Evolutionary conservation across 495 filamentous ascomycete species (phyloP).

Genomic region (Aspergillus ellipticus): DNA sequence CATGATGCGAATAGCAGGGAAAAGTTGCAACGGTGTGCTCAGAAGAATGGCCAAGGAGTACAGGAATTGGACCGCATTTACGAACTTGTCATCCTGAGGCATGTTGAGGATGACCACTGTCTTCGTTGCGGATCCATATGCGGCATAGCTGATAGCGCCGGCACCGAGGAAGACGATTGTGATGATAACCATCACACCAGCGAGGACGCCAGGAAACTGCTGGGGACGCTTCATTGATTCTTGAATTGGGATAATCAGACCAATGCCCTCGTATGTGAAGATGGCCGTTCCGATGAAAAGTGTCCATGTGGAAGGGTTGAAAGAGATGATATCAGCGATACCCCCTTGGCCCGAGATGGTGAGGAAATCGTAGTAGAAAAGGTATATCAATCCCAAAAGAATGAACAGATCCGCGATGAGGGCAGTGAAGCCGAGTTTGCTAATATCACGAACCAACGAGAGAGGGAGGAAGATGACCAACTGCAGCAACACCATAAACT

Average conservation of each 20-base stretch:
- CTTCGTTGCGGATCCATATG: constrained; percentile 89
- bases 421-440: constrained; percentile 86
- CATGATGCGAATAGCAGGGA: constrained; percentile 84
- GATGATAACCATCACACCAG: constrained; percentile 88
- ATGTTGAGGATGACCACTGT: constrained; percentile 95
- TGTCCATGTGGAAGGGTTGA: constrained; percentile 88
- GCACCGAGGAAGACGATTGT: constrained; percentile 85
- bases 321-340: constrained; percentile 75
- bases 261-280: constrained; percentile 97
- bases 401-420: constrained; percentile 93
- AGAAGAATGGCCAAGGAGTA: constrained; percentile 93
- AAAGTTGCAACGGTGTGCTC: constrained; percentile 87
- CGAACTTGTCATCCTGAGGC: constrained; percentile 91
- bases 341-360: constrained; percentile 76
- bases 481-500: constrained; percentile 86
- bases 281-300: constrained; percentile 98
- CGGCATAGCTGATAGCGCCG: constrained; percentile 91
- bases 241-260: constrained; percentile 98
- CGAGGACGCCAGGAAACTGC: constrained; percentile 85
- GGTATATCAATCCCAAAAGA: constrained; percentile 82
- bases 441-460: constrained; percentile 90
- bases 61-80: constrained; percentile 92
- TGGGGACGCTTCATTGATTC: constrained; percentile 87
- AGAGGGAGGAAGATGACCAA: constrained; percentile 90
- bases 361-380: constrained; percentile 91